Conservation (phyloP, 106 monocot genomes). For the Allium cepa region DNA sequence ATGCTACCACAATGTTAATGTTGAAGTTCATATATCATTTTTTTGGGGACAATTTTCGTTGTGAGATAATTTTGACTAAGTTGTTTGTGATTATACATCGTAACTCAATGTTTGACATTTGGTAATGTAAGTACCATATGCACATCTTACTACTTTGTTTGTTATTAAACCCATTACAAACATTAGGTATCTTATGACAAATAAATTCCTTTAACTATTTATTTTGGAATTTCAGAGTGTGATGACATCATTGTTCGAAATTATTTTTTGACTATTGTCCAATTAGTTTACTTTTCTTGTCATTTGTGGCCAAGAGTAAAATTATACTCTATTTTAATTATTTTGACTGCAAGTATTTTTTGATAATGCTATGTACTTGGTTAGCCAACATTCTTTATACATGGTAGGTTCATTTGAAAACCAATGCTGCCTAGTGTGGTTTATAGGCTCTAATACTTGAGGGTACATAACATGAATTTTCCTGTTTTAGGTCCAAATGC, state of each 20-base stretch:
- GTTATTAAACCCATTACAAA: no score
- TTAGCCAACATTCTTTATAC: neutral
- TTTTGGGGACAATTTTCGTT: neutral
- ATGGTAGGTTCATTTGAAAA: neutral
- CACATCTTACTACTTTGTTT: no score
- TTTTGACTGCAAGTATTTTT: neutral
- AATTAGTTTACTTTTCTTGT: neutral
- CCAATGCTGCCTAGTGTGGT: no score
- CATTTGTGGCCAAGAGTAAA: neutral
- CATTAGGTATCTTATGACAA: no score
- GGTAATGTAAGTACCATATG: no score
- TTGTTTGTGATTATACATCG: no score
- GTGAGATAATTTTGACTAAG: no score
- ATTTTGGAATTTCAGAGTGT: no score
- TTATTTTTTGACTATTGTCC: no score
- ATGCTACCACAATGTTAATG: neutral
- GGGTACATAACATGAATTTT: neutral
- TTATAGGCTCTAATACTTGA: neutral
- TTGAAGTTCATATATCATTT: neutral
- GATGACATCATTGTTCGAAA: no score
- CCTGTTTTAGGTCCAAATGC: conserved; percentile 48
- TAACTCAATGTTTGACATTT: no score
- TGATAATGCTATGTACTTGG: neutral
- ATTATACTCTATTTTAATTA: neutral
- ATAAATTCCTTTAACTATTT: no score